These are phyloP conservation scores for Melastoma candidum DNA, from an alignment of 441 rosid genomes.

Conservation along the genomic window DNA sequence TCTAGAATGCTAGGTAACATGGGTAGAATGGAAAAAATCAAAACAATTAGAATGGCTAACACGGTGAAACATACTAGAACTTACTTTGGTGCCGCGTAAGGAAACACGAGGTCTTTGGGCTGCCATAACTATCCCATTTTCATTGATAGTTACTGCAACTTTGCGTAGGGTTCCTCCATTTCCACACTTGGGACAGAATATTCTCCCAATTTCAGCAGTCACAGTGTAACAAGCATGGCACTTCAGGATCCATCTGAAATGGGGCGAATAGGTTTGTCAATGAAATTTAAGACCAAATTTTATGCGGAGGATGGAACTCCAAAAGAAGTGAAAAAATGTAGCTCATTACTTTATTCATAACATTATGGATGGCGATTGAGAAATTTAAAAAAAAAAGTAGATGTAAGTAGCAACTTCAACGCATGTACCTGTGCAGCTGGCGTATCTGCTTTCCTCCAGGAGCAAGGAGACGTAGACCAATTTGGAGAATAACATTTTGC, in stretches of 20 bases:
- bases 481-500: constrained; percentile 96
- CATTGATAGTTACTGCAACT: constrained; percentile 76
- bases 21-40: no score
- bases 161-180: constrained; percentile 87
- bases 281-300: neutral
- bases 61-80: constrained; percentile 11
- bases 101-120: constrained; percentile 50
- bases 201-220: constrained; percentile 73
- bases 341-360: neutral
- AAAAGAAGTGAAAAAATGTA: neutral
- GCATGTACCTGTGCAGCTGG: constrained; percentile 60
- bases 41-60: neutral
- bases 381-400: constrained; percentile 5
- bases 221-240: constrained; percentile 94
- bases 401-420: neutral
- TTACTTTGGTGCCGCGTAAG: constrained; percentile 81
- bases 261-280: constrained; percentile 6
- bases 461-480: constrained; percentile 84
- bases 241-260: constrained; percentile 74
- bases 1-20: no score
- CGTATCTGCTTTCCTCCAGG: constrained; percentile 90
- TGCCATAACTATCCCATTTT: constrained; percentile 61
- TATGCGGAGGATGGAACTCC: neutral
- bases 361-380: neutral
- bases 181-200: constrained; percentile 90